A percentile compares a stretch with the other conserved stretches of the same genome.
phyloP scores from a whole-genome alignment of 768 basidiomycete genomes.

The Tulasnella calospora region DNA sequence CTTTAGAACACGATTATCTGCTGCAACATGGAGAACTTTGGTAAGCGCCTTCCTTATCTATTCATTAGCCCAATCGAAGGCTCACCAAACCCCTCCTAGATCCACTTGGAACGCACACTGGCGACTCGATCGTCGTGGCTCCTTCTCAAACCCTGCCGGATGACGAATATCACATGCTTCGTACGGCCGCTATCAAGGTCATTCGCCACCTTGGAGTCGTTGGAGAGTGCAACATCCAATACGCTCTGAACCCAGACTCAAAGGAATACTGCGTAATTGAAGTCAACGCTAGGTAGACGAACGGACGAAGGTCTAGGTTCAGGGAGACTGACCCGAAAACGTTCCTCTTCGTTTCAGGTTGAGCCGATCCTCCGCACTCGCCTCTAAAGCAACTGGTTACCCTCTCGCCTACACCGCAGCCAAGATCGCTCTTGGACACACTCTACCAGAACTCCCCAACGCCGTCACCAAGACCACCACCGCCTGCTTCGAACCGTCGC shows the following conservation, averaged over 20 bases:
- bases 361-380: slow-evolving; percentile 62
- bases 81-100: slow-evolving; percentile 35
- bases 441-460: slow-evolving; percentile 95
- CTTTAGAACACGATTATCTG: slow-evolving; percentile 94
- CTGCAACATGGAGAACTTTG: slow-evolving; percentile 99
- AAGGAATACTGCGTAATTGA: slow-evolving; percentile 98
- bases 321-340: slow-evolving; percentile 26
- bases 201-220: slow-evolving; percentile 86
- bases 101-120: slow-evolving; percentile 96
- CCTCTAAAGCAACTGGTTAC: slow-evolving; percentile 98
- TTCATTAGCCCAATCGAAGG: background rate
- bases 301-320: background rate
- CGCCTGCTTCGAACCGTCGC: slow-evolving; percentile 96
- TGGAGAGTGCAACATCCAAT: slow-evolving; percentile 97
- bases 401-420: slow-evolving; percentile 98
- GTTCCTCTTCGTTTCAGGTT: background rate
- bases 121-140: slow-evolving; percentile 98
- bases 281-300: slow-evolving; percentile 79
- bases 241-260: slow-evolving; percentile 88
- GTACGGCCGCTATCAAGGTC: slow-evolving; percentile 94
- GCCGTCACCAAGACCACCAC: slow-evolving; percentile 99
- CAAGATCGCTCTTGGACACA: slow-evolving; percentile 96
- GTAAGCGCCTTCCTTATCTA: slow-evolving; percentile 1
- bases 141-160: slow-evolving; percentile 97
- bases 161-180: slow-evolving; percentile 98